Evolutionary conservation across 2,329 filamentous ascomycete genomes (phyloP).

Genomic region (Penicillium psychrosexuale): DNA sequence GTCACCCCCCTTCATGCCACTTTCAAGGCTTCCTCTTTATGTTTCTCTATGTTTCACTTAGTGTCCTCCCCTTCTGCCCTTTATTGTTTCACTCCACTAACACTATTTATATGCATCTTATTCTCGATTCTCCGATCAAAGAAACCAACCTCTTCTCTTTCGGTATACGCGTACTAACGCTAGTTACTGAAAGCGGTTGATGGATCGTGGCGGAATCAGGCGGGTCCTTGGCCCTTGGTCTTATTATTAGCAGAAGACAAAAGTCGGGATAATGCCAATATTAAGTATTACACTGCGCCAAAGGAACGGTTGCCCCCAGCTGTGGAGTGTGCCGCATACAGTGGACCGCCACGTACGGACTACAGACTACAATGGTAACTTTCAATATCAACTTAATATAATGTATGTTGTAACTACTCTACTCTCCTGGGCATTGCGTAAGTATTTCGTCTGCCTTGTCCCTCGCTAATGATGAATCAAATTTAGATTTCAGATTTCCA

Average conservation of each 20-base stretch:
- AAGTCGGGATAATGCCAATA: neutral
- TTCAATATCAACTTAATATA: neutral
- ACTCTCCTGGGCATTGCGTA: neutral
- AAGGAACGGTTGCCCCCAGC: slow-evolving; percentile 15
- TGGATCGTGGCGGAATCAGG: slow-evolving; percentile 16
- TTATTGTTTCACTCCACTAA: neutral
- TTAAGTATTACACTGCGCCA: slow-evolving; percentile 1
- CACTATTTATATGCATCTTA: neutral
- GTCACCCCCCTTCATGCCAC: neutral
- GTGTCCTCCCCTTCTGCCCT: neutral
- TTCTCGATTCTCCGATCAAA: neutral
- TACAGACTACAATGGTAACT: neutral
- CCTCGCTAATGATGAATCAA: neutral
- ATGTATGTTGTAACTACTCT: too few relatives aligned
- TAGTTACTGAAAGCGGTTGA: slow-evolving; percentile 19
- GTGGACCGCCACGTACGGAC: neutral
- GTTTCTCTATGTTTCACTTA: neutral
- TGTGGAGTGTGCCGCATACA: slow-evolving; percentile 9
- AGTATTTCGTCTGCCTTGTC: neutral
- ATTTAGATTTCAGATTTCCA: neutral
- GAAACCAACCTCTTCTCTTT: neutral
- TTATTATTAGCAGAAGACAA: neutral
- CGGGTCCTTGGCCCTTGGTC: slow-evolving; percentile 10
- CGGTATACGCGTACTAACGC: slow-evolving; percentile 5
- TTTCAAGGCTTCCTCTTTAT: neutral